Conservation (phyloP, 495 filamentous ascomycete genomes). For the Talaromyces nanjingensis region DNA sequence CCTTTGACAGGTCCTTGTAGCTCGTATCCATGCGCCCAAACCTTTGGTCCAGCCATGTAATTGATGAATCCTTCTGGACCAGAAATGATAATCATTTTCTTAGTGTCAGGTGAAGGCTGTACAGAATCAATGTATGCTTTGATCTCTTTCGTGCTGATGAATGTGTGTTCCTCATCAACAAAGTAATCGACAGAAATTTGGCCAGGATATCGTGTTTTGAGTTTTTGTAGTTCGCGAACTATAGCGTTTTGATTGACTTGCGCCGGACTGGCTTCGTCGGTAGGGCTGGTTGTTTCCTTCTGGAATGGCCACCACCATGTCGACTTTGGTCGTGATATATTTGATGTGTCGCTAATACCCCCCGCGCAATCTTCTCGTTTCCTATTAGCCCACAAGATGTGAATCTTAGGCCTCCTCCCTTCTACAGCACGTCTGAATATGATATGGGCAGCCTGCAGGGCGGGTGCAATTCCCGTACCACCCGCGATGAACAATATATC, state of each 20-base stretch:
- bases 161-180: conserved; percentile 67
- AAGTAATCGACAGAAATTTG: conserved; percentile 62
- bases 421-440: conserved; percentile 35
- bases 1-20: conserved; percentile 59
- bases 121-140: conserved; percentile 22
- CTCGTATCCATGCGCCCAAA: conserved; percentile 64
- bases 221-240: conserved; percentile 52
- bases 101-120: conserved; percentile 18
- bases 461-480: conserved; percentile 89
- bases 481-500: conserved; percentile 80
- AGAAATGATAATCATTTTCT: conserved; percentile 67
- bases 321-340: conserved; percentile 7
- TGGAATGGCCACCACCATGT: conserved; percentile 2
- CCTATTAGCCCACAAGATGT: conserved; percentile 65
- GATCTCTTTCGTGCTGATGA: conserved; percentile 50
- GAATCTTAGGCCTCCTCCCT: conserved; percentile 32
- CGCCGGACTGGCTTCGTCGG: neutral
- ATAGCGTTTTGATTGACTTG: conserved; percentile 23
- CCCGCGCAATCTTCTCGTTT: conserved; percentile 51
- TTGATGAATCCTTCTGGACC: conserved; percentile 87
- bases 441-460: conserved; percentile 66
- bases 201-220: conserved; percentile 47
- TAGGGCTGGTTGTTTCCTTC: neutral
- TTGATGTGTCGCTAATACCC: conserved; percentile 25
- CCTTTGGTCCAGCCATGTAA: conserved; percentile 70